Percentiles rank a stretch among this genome's conserved stretches.
Conservation (phyloP, 2,329 filamentous ascomycete species). For the Aureobasidium sp. region DNA sequence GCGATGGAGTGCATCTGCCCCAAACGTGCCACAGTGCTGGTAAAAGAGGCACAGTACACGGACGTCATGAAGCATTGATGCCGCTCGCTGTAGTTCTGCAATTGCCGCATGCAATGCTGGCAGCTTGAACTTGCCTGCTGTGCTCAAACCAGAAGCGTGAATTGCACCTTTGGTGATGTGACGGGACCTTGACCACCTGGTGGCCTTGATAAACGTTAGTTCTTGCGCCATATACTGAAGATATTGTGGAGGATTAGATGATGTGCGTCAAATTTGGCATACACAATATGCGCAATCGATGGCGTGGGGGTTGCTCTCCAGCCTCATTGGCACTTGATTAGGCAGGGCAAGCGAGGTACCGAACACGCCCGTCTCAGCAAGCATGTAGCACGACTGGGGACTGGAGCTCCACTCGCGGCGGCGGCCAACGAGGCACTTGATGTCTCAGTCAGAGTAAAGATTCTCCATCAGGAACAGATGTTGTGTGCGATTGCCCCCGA, state of each 20-base stretch:
- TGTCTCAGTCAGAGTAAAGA: neutral
- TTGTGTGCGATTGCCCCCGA: neutral
- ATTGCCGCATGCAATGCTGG: slow-evolving; percentile 1
- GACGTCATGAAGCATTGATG: slow-evolving; percentile 14
- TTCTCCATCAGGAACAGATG: neutral
- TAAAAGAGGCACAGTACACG: slow-evolving; percentile 1
- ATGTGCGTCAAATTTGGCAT: neutral
- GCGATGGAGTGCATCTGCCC: slow-evolving; percentile 1
- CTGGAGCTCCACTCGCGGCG: neutral
- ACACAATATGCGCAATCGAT: neutral
- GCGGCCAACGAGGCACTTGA: neutral
- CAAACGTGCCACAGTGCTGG: slow-evolving; percentile 11
- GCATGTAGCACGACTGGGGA: neutral
- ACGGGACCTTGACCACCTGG: slow-evolving; percentile 9
- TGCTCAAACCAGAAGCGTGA: slow-evolving; percentile 4
- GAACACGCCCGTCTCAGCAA: neutral
- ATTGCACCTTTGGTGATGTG: slow-evolving; percentile 6
- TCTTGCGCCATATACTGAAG: slow-evolving; percentile 9
- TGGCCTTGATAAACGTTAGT: neutral
- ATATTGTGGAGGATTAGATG: neutral
- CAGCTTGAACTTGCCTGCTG: neutral
- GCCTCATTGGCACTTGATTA: slow-evolving; percentile 9
- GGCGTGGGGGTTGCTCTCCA: slow-evolving; percentile 11
- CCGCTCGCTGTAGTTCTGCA: neutral
- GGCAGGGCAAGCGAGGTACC: slow-evolving; percentile 14